Base-by-base conservation (phyloP, 306 rosid genomes). In the Cercis canadensis region DNA sequence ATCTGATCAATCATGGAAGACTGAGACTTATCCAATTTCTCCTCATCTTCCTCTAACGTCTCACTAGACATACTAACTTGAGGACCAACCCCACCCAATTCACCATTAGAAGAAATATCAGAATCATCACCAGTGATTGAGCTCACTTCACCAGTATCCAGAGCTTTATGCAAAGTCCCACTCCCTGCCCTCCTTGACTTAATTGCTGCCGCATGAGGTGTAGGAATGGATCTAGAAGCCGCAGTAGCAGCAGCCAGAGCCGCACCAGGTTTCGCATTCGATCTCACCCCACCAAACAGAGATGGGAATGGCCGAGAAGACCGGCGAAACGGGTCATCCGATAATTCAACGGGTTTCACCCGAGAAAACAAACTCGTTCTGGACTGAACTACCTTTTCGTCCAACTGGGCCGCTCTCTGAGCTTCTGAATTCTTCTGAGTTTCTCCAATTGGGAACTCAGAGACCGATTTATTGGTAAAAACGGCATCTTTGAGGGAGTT, bases 191-290 rank as follows among this genome's bases (percentile, higher is more conserved):
- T 85, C 82, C 92, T 84, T 63, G 92, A 88, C 75, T 84, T 88
- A 52, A 94, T 91, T 31, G 97, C 95, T 0, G 95, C 95, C 1
- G 96, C 95, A 47, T 94, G 99, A 0, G 99, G 99, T 0, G 95
- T 75, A 5, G 88, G 95, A 18, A 83, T 74, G 39, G 96, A 84
- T 86, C 99, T 87, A 6, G 97, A 87, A 4, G 99, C 92, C 1
- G 99, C 99, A 0, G 89, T 94, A 0, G 99, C 99, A 0, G 96
- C 97, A 0, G 99, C 97, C 17, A 94, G 82, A 13, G 98, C 98
- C 11, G 88, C 97, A 36, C 98, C 98, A 7, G 98, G 97, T 78
- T 91, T 94, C 13, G 87, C 95, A 56, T 83, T 90, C 52, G 96
- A 81, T 17, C 90, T 82, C 17, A 90, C 88, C 11, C 91, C 92